phyloP scores from a whole-genome alignment of 495 filamentous ascomycete species.

The Trichoderma gamsii region DNA sequence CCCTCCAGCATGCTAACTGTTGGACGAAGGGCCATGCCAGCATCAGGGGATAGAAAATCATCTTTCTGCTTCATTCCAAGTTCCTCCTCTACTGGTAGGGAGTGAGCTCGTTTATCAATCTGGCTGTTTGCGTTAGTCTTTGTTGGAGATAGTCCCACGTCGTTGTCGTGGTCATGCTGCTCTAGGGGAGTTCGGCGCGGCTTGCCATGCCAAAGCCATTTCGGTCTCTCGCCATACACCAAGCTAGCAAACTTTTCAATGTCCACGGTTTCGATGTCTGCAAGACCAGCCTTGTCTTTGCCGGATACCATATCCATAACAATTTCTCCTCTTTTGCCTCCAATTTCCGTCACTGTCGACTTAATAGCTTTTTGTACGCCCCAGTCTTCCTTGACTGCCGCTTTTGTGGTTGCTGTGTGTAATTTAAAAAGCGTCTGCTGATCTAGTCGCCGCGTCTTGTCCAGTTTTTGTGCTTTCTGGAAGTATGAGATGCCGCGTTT shows the following conservation, averaged over 20 bases:
- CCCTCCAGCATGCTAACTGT: constrained; percentile 37
- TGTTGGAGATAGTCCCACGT: constrained; percentile 57
- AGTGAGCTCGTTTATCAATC: constrained; percentile 22
- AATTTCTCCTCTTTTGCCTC: constrained; percentile 92
- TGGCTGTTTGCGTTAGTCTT: constrained; percentile 39
- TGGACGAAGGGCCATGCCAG: constrained; percentile 34
- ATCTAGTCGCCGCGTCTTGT: constrained; percentile 71
- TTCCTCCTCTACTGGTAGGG: constrained; percentile 43
- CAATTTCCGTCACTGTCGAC: constrained; percentile 87
- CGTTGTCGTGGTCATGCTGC: constrained; percentile 45
- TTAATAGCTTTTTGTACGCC: constrained; percentile 86
- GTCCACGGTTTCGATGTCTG: constrained; percentile 84
- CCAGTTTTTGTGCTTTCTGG: constrained; percentile 80
- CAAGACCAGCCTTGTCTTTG: constrained; percentile 80
- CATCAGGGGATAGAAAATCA: constrained; percentile 32
- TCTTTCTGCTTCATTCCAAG: constrained; percentile 36
- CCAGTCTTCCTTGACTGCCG: constrained; percentile 70
- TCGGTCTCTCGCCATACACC: constrained; percentile 70
- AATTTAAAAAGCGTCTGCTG: constrained; percentile 74
- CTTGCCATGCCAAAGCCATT: constrained; percentile 94
- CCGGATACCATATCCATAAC: constrained; percentile 89
- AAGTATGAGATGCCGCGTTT: constrained; percentile 82
- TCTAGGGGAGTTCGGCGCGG: constrained; percentile 50
- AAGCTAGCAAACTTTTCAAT: constrained; percentile 76
- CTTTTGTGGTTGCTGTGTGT: constrained; percentile 77